Percentiles rank a stretch among this genome's conserved stretches.
Evolutionary conservation across 495 filamentous ascomycete genomes (phyloP).

Genomic region (Penicillium fimorum): DNA sequence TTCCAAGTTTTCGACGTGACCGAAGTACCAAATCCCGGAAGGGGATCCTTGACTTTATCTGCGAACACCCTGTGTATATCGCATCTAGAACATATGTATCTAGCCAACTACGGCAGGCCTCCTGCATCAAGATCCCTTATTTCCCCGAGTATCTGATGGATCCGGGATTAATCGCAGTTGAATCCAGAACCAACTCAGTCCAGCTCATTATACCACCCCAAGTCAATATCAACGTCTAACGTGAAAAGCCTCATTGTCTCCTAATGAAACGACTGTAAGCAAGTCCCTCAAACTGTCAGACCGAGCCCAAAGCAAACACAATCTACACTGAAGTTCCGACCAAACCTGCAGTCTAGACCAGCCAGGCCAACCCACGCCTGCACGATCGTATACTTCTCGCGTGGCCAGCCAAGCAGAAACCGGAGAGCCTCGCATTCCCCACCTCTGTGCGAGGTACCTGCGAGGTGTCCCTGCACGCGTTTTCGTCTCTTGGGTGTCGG

Average conservation of each 20-base stretch:
- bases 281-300: constrained; percentile 2
- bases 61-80: constrained; percentile 16
- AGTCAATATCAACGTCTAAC: background rate
- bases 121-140: constrained; percentile 18
- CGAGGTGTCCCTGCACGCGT: constrained; percentile 22
- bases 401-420: constrained; percentile 27
- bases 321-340: constrained; percentile 23
- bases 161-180: constrained; percentile 2
- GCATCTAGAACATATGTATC: constrained; percentile 14
- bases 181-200: background rate
- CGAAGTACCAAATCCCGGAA: constrained; percentile 12
- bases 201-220: background rate
- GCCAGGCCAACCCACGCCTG: constrained; percentile 14
- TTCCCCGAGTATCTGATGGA: constrained; percentile 17
- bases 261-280: background rate
- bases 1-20: background rate
- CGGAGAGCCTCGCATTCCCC: constrained; percentile 20
- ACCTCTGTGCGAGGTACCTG: constrained; percentile 23
- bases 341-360: constrained; percentile 26
- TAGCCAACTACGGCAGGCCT: constrained; percentile 14
- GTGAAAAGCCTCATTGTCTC: background rate
- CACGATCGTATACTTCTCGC: constrained; percentile 21
- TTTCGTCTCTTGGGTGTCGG: constrained; percentile 20
- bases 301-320: constrained; percentile 6
- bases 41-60: constrained; percentile 14